phyloP scores from a whole-genome alignment of 176 grass and related monocot species.

The Stipa capillata region DNA sequence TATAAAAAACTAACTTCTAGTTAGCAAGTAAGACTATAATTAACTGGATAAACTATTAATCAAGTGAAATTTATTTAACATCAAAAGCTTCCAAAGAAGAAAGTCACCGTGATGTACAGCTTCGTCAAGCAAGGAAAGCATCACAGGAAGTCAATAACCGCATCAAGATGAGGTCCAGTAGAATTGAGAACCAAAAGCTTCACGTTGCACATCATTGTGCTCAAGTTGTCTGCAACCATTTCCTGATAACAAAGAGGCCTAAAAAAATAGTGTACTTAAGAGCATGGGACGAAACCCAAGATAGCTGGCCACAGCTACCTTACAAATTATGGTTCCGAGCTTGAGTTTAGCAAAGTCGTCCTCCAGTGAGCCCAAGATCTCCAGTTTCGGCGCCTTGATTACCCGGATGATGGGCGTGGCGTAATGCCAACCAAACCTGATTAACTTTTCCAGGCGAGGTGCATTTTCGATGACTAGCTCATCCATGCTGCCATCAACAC shows the following conservation, averaged over 20 bases:
- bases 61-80: background rate
- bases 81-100: background rate
- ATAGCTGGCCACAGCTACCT: background rate
- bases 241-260: background rate
- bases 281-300: background rate
- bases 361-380: background rate
- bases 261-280: background rate
- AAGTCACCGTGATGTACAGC: background rate
- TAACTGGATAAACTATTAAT: background rate
- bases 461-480: background rate
- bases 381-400: background rate
- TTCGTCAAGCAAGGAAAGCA: background rate
- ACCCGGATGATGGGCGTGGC: background rate
- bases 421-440: background rate
- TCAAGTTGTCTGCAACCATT: background rate
- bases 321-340: background rate
- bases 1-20: background rate
- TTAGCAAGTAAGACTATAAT: background rate
- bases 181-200: background rate
- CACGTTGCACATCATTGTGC: background rate
- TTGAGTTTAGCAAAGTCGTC: background rate
- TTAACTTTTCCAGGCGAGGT: background rate
- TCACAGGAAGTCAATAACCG: background rate
- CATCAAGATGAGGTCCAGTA: constrained; percentile 1
- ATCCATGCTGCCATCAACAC: background rate